Evolutionary conservation across 768 basidiomycete species (phyloP).

Genomic region (Neoboletus magnificus): DNA sequence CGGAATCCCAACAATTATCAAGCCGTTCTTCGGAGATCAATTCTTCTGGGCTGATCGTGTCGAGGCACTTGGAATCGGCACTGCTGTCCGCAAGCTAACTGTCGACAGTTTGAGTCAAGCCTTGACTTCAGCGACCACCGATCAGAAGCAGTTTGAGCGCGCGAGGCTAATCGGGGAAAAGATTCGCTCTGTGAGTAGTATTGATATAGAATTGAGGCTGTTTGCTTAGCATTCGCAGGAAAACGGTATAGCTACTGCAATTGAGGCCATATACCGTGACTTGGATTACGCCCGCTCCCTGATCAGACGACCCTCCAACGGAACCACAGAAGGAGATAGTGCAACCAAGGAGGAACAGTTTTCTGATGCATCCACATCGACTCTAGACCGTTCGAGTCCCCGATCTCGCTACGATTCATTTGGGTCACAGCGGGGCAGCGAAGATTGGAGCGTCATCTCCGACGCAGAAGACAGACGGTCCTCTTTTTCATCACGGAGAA

Average conservation of each 20-base stretch:
- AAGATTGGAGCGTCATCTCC: conserved; percentile 88
- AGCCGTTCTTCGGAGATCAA: conserved; percentile 97
- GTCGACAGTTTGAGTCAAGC: conserved; percentile 77
- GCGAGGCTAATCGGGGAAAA: conserved; percentile 83
- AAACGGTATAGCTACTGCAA: conserved; percentile 89
- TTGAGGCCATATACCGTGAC: conserved; percentile 95
- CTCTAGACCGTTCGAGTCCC: conserved; percentile 31
- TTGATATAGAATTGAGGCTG: neutral
- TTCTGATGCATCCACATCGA: conserved; percentile 27
- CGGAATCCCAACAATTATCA: conserved; percentile 92
- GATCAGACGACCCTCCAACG: conserved; percentile 54
- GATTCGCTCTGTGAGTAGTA: conserved; percentile 66
- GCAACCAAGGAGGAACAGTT: conserved; percentile 33
- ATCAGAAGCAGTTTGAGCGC: conserved; percentile 83
- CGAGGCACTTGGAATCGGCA: conserved; percentile 92
- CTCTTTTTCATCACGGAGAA: conserved; percentile 51
- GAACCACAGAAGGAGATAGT: conserved; percentile 19
- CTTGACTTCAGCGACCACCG: conserved; percentile 76
- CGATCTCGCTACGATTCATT: conserved; percentile 54
- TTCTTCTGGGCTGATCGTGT: conserved; percentile 98
- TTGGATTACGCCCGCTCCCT: conserved; percentile 90
- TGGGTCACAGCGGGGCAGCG: conserved; percentile 59
- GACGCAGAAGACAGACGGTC: conserved; percentile 63
- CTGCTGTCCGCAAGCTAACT: conserved; percentile 83
- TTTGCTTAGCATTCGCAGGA: conserved; percentile 52